Conservation (phyloP, 2,329 filamentous ascomycete species). For the Aspergillus quadrilineatus region DNA sequence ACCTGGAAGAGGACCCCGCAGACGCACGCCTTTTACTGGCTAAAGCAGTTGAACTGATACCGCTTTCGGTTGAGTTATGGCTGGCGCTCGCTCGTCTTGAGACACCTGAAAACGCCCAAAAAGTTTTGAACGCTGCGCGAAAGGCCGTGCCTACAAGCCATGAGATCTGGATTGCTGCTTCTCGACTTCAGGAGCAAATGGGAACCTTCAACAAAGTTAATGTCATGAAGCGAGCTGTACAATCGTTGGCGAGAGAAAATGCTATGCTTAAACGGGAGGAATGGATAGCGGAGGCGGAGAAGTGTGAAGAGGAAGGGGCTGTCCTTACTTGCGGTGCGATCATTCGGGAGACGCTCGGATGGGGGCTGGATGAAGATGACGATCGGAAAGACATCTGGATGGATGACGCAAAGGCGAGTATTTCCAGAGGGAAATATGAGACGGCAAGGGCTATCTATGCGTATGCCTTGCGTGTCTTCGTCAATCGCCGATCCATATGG, state of each 20-base stretch:
- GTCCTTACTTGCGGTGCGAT: conserved; percentile 84
- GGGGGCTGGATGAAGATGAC: conserved; percentile 91
- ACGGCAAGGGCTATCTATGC: conserved; percentile 93
- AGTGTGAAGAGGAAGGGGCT: conserved; percentile 89
- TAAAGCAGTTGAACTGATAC: conserved; percentile 94
- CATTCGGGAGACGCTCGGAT: conserved; percentile 87
- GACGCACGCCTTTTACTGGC: conserved; percentile 86
- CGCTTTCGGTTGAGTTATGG: conserved; percentile 91
- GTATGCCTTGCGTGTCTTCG: conserved; percentile 84
- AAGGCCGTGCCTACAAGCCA: conserved; percentile 90
- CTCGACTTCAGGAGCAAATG: conserved; percentile 84
- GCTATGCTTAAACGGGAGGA: conserved; percentile 97
- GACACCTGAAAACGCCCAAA: conserved; percentile 85
- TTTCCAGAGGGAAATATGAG: conserved; percentile 77
- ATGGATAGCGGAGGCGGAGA: conserved; percentile 93
- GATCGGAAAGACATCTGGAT: conserved; percentile 95
- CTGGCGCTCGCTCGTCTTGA: conserved; percentile 88
- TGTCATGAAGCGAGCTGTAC: conserved; percentile 91
- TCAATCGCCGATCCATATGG: conserved; percentile 85
- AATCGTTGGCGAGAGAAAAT: conserved; percentile 82
- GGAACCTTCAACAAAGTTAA: conserved; percentile 77
- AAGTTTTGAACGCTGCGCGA: conserved; percentile 90
- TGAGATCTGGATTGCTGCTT: conserved; percentile 96
- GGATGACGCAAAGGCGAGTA: conserved; percentile 83
- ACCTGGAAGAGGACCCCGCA: conserved; percentile 84